Base-by-base conservation (phyloP, 2,329 filamentous ascomycete species). In the Karstenula rhodostoma region DNA sequence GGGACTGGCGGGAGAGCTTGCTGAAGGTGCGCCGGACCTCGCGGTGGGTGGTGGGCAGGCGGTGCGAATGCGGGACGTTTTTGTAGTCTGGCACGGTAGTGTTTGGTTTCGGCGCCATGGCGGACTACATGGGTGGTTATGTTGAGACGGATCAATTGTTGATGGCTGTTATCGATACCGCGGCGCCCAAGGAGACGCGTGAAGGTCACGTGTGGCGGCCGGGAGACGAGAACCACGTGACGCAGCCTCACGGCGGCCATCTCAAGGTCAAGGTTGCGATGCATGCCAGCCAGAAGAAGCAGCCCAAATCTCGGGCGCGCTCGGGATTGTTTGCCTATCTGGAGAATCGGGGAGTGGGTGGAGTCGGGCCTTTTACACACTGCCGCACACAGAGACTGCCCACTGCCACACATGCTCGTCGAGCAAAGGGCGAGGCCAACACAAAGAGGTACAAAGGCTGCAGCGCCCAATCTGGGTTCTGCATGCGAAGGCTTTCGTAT, bases 41-140 rank as follows among this genome's bases (percentile, higher is more conserved):
- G 48, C 86, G 81, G 72, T 89, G 90, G 60, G 85, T 82, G 9
- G 90, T 82, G 59, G 88, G 85, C 71, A 94, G 84, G 68, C 88
- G 88, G 65, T 93, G 83, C 29, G 86, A 85, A 53, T 91, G 89
- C n/a, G 89, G 85, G 52, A 95, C 85, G 66, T 89, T 88, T 58
- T 88, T 87, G 54, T 87, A 88, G 49, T 90, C 91, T 19, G 92
- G 91, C 40, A 92, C 82, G 57, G 89, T 89, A 61, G 90, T 79
- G 55, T 71, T 74, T 50, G 68, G 60, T 63, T 67, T 62, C 51
- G 62, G 68, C 63, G 70, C 68, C 71, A 68, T 66, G 66, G 40
- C 65, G 63, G 61, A 69, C 71, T 71, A 71, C 73, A 74, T 75
- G 63, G 63, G 63, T 63, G 50, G 61, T 15, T 19, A 15, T 32